Percentiles rank a stretch among this genome's conserved stretches.
phyloP scores from a whole-genome alignment of 176 grass and related monocot genomes.

The Carex pumila region DNA sequence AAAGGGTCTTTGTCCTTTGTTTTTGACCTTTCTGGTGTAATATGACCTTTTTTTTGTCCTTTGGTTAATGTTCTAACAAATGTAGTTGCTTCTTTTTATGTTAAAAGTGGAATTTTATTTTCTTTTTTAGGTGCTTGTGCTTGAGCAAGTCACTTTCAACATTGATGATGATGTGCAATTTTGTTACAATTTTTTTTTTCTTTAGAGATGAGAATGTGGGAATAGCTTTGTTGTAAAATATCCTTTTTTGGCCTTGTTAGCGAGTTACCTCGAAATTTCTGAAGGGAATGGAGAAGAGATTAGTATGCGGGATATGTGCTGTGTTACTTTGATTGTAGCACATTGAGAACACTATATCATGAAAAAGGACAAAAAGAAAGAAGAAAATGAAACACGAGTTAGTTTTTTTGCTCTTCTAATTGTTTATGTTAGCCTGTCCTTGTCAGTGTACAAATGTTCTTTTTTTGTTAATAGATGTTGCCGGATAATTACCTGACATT shows the following conservation, averaged over 20 bases:
- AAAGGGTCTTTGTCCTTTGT: background rate
- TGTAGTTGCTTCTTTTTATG: background rate
- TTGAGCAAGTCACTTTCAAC: slow-evolving; percentile 15
- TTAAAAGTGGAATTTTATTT: background rate
- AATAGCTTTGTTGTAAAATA: slow-evolving; percentile 35
- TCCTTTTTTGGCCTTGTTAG: slow-evolving; percentile 26
- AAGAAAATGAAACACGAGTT: slow-evolving; percentile 18
- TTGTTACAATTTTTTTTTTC: slow-evolving; percentile 18
- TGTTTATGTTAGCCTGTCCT: background rate
- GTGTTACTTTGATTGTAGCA: background rate
- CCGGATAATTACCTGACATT: background rate
- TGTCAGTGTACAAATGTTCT: slow-evolving; percentile 5
- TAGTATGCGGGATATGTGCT: background rate
- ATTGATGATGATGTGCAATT: slow-evolving; percentile 18
- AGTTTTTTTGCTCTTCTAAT: slow-evolving; percentile 22
- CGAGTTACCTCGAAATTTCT: background rate
- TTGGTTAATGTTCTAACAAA: background rate
- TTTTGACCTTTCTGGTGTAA: background rate
- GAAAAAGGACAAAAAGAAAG: slow-evolving; percentile 6
- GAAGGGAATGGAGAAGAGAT: slow-evolving; percentile 8
- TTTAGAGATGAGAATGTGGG: background rate
- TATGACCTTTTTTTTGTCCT: background rate
- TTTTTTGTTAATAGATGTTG: background rate
- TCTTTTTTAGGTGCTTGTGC: background rate
- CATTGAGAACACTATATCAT: background rate